Conservation (phyloP, 2,329 filamentous ascomycete species). For the Xylariaceae sp. region DNA sequence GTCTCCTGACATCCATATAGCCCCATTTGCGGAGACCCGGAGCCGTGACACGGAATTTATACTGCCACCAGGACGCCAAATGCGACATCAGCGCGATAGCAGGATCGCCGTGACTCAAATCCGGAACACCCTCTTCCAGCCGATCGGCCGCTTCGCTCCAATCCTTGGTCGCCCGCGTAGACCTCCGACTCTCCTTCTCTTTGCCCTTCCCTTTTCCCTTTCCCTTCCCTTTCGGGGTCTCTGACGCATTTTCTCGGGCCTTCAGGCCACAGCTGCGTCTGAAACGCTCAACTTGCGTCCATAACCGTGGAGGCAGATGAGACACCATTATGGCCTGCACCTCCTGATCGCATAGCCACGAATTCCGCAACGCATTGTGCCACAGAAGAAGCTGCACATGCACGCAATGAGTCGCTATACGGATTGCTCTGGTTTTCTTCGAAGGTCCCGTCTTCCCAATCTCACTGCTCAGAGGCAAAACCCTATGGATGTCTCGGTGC, state of each 20-base stretch:
- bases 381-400: conserved; percentile 85
- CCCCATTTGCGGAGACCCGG: conserved; percentile 84
- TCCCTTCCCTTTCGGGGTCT: conserved; percentile 35
- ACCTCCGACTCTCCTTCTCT: conserved; percentile 25
- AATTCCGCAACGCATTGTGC: conserved; percentile 82
- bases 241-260: conserved; percentile 34
- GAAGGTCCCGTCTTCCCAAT: conserved; percentile 76
- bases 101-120: conserved; percentile 80
- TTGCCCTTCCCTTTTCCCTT: conserved; percentile 37
- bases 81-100: conserved; percentile 69
- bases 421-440: conserved; percentile 75
- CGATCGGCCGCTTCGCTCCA: conserved; percentile 67
- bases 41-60: conserved; percentile 69
- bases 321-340: conserved; percentile 71
- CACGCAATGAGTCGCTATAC: conserved; percentile 75
- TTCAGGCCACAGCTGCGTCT: conserved; percentile 61
- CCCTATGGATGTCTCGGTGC: conserved; percentile 46
- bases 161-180: conserved; percentile 47
- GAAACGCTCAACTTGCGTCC: conserved; percentile 70
- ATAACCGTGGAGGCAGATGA: conserved; percentile 63
- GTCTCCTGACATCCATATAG: conserved; percentile 70
- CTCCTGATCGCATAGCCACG: conserved; percentile 73
- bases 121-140: conserved; percentile 63
- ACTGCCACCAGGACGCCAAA: conserved; percentile 82
- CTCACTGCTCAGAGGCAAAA: conserved; percentile 57